Percentiles rank a stretch among this genome's conserved stretches.
These are phyloP conservation scores for Gautieria morchelliformis DNA, from an alignment of 768 basidiomycete species.

Conservation along the genomic window DNA sequence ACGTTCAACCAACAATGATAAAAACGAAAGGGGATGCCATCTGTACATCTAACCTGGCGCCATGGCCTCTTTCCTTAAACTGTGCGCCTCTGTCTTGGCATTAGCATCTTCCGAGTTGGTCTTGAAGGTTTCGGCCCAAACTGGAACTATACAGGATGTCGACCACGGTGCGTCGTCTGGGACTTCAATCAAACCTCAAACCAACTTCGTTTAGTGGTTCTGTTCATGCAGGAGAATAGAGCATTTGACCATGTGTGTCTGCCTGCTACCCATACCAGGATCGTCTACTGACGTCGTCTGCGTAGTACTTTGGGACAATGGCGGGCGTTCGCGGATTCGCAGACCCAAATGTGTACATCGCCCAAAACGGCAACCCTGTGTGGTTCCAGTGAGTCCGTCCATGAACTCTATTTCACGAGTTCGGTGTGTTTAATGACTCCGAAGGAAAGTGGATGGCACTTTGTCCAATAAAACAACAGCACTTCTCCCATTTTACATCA, in stretches of 20 bases:
- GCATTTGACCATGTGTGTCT: conserved; percentile 11
- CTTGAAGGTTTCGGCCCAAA: neutral
- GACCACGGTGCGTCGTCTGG: conserved; percentile 7
- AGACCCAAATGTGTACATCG: conserved; percentile 11
- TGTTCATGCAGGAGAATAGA: conserved; percentile 15
- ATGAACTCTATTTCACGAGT: neutral
- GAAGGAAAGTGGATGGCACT: conserved; percentile 5
- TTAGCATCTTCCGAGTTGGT: too few species aligned
- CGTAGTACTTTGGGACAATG: conserved; percentile 12
- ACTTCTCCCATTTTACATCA: conserved; percentile 11
- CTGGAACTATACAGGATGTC: conserved; percentile 5
- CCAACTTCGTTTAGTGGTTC: conserved; percentile 1
- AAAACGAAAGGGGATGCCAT: neutral
- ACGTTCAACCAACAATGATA: neutral
- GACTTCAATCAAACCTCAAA: neutral
- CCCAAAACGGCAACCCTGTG: conserved; percentile 4
- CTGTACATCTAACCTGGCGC: neutral
- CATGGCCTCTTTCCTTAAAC: neutral
- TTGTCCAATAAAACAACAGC: conserved; percentile 7
- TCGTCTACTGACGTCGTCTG: neutral
- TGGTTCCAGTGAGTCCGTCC: conserved; percentile 11
- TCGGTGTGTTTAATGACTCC: neutral
- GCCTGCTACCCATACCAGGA: neutral
- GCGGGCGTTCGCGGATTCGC: conserved; percentile 12
- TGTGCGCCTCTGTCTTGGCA: neutral